Conservation (phyloP, 441 rosid genomes). For the Pelargonium australe region DNA sequence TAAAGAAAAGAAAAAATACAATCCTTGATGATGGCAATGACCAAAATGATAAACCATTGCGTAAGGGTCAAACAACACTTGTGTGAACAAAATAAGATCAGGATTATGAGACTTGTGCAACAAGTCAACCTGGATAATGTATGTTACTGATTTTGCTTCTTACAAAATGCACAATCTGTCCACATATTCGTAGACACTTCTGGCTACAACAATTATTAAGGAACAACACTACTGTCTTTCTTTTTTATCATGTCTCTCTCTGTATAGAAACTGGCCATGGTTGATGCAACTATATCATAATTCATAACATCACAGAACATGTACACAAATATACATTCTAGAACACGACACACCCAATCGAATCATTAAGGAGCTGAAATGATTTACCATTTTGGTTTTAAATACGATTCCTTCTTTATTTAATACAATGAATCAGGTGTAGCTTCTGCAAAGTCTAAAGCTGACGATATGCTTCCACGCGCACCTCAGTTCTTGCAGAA, state of each 20-base stretch:
- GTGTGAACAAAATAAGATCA: neutral
- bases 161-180: too few species aligned
- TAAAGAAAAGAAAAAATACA: neutral
- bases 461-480: neutral
- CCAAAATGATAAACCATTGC: neutral
- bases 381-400: neutral
- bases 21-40: neutral
- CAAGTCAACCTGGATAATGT: neutral
- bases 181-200: too few species aligned
- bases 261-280: too few species aligned
- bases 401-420: neutral
- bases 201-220: too few species aligned
- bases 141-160: too few species aligned
- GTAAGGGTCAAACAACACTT: neutral
- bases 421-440: conserved; percentile 7
- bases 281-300: too few species aligned
- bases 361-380: neutral
- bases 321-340: too few species aligned
- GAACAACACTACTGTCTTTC: too few species aligned
- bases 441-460: neutral
- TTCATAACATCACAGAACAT: too few species aligned
- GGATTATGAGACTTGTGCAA: neutral
- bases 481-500: neutral
- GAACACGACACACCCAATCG: neutral
- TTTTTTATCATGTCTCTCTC: too few species aligned